phyloP scores from a whole-genome alignment of 108 stramenopile species.

The Cyclotella cryptica region DNA sequence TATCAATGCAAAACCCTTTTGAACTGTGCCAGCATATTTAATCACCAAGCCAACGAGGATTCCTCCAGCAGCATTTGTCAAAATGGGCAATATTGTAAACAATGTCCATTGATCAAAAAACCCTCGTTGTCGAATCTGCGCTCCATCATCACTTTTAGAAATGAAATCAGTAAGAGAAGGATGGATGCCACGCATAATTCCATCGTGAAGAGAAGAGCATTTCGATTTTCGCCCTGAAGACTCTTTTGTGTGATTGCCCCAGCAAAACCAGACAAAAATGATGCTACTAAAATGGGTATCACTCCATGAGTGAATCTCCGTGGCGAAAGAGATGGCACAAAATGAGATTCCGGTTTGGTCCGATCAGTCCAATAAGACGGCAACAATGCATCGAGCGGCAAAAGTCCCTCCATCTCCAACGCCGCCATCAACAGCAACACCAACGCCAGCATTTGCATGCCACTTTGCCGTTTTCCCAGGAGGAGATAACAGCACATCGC shows the following conservation, averaged over 20 bases:
- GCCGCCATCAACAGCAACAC: constrained; percentile 81
- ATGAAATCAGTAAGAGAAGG: constrained; percentile 54
- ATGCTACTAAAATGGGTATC: constrained; percentile 78
- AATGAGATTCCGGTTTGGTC: not conserved
- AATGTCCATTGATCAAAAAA: constrained; percentile 85
- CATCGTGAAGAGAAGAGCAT: constrained; percentile 88
- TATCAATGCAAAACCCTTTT: constrained; percentile 92
- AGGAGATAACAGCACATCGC: constrained; percentile 93
- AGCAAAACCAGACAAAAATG: constrained; percentile 88
- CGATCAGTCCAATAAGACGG: constrained; percentile 27
- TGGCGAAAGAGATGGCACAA: constrained; percentile 25
- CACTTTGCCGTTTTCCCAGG: constrained; percentile 84
- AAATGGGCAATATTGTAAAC: constrained; percentile 81
- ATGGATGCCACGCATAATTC: constrained; percentile 85
- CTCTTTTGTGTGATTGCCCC: constrained; percentile 93
- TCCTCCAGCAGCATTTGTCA: constrained; percentile 90
- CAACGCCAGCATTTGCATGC: constrained; percentile 82
- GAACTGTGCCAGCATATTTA: constrained; percentile 90
- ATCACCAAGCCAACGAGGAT: constrained; percentile 94
- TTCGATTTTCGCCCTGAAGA: constrained; percentile 76
- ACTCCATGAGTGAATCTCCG: constrained; percentile 81
- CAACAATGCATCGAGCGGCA: constrained; percentile 46
- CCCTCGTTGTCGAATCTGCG: constrained; percentile 60
- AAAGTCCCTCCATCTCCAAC: constrained; percentile 75
- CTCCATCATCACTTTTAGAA: constrained; percentile 68